These are phyloP conservation scores for Spathaspora gorwiae DNA, from an alignment of 805 yeast genomes.

Conservation along the genomic window DNA sequence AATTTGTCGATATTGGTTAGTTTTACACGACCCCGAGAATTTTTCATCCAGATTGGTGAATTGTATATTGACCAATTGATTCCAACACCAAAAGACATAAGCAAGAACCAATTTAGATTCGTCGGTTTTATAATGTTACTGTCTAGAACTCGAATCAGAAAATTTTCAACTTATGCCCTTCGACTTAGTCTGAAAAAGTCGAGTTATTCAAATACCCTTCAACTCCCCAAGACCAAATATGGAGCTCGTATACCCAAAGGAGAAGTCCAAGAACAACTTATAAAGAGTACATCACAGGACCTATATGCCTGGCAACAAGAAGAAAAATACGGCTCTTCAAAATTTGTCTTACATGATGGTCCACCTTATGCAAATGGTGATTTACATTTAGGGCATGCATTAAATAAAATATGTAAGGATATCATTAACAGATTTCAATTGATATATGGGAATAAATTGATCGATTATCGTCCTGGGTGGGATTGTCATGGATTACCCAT, in stretches of 20 bases:
- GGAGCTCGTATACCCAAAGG: conserved; percentile 50
- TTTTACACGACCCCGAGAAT: not conserved
- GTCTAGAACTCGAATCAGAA: conserved; percentile 3
- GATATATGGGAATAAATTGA: conserved; percentile 49
- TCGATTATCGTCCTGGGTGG: conserved; percentile 91
- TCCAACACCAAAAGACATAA: too few relatives aligned
- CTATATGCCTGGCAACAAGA: conserved; percentile 60
- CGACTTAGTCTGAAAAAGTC: not conserved
- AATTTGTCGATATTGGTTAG: not conserved
- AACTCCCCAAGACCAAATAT: conserved; percentile 62
- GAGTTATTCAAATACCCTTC: conserved; percentile 42
- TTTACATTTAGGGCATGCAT: conserved; percentile 85
- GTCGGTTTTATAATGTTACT: conserved; percentile 1
- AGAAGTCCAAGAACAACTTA: conserved; percentile 27
- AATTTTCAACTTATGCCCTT: conserved; percentile 4
- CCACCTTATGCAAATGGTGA: conserved; percentile 99
- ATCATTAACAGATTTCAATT: conserved; percentile 71
- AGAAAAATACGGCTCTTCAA: conserved; percentile 14
- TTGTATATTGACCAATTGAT: too few relatives aligned
- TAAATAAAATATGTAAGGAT: conserved; percentile 87
- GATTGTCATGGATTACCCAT: conserved; percentile 98
- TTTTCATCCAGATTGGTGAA: not conserved
- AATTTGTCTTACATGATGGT: conserved; percentile 84
- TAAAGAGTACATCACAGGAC: conserved; percentile 51
- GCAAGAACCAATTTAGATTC: too few relatives aligned